Base-by-base conservation (phyloP, 2,329 filamentous ascomycete genomes). In the Monosporascus sp. region DNA sequence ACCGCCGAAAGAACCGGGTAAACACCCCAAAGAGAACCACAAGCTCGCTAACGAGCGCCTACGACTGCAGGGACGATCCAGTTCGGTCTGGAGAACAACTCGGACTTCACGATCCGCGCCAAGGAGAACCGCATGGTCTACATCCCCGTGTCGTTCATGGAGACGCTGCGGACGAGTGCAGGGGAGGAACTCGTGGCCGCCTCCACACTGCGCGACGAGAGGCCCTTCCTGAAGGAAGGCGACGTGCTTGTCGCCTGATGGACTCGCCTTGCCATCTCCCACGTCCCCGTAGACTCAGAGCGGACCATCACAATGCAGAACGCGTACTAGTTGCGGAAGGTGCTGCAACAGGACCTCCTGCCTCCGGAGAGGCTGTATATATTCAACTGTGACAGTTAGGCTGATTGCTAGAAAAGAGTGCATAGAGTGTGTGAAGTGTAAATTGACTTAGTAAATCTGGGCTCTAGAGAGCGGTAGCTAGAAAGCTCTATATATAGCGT, bases 211-310 rank as follows among this genome's bases (percentile, higher is more conserved):
- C 37, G 38, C 20, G 45, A n/a, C 3, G 48, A 54, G 6, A 46
- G 43, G 9, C 54, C 66, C 1, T 75, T 72, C 49, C 8, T 76
- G 14, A 71, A 64, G 43, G 70, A 75, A 24, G 60, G 66, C 37
- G 73, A 76, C 43, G 59, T 76, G 2, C 60, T 77, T 2, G 49
- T 59, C 3, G 70, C 73, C 0, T 76, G 72, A 69, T 67, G 62
- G 60, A 58, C 64, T 8, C 68, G 68, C 9, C 58, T 68, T 11
- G 61, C 62, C 43, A 57, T 61, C 24, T 60, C 53, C n/a, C 62
- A 60, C 48, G 60, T 61, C n/a, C 59, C 58, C n/a, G 36, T 50
- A 26, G 36, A 51, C 38, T 56, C 67, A 43, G 46, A 52, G 6
- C 54, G 58, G 22, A 62, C 61, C 1, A 57, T 75, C 36, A 66